Base-by-base conservation (phyloP, 176 grass and related monocot species). In the Bromus sterilis region DNA sequence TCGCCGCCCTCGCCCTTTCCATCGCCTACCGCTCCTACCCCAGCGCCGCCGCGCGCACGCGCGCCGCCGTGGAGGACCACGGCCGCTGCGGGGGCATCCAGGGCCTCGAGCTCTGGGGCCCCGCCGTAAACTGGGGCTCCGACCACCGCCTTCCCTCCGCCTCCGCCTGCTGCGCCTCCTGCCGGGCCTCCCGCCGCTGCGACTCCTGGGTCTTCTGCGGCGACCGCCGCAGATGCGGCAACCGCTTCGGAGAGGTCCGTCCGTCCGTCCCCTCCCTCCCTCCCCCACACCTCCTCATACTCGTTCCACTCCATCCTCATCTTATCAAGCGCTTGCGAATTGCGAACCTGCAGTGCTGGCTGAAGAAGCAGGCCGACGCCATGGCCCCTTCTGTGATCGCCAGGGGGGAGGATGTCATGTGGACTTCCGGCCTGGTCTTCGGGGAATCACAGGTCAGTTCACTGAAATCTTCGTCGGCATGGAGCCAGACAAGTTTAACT, bases 171-270 rank as follows among this genome's bases (percentile, higher is more conserved):
- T 97, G 95, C 80, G 71, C 66, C 33, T 79, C 87, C 49, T 97
- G 95, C 81, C 92, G 83, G 83, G 78, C 87, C 69, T 82, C 44
- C 78, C 92, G 89, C 83, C 80, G 61, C 59, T 97, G 94, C 83
- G 60, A 97, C 82, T 88, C 94, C 4, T 97, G 94, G 94, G 94
- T 97, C 60, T 97, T 94, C 79, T 97, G 94, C 60, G 89, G 92
- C 21, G 86, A 94, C 85, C 68, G 83, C 68, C 49, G 66, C 74
- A 87, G 63, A 39, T 97, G 94, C 83, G 77, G 75, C 51, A 81
- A 86, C 31, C 90, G 66, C 83, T 74, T 94, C 69, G 88, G 94
- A 10, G 94, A 97, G 94, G 91, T 97, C 39, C 6, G 76, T 73
- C 12, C 60, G 29, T 33, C 30, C n/a, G n/a, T n/a, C n/a, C n/a